Percentiles rank a stretch among this genome's conserved stretches.
Evolutionary conservation across 108 stramenopile species (phyloP).

Genomic region (Chaetoceros tenuissimus): DNA sequence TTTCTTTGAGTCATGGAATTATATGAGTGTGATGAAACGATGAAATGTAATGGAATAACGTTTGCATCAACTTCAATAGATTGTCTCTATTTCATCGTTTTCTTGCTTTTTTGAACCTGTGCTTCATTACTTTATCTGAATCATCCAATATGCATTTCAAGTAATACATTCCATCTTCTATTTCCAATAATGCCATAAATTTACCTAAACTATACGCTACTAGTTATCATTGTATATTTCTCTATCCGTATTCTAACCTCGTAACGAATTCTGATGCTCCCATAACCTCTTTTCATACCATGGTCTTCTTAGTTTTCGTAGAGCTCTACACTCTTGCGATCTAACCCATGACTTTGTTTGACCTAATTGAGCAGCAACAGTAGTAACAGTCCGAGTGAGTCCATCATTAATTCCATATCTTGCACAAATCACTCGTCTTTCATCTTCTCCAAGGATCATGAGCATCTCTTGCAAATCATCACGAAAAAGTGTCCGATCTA

Average conservation of each 20-base stretch:
- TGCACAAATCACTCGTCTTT: constrained; percentile 55
- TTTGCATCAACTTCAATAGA: too few relatives aligned
- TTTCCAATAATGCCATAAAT: too few relatives aligned
- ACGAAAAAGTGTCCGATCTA: constrained; percentile 67
- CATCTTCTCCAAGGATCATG: constrained; percentile 62
- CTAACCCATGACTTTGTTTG: constrained; percentile 80
- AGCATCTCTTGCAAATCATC: constrained; percentile 80
- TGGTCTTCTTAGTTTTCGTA: constrained; percentile 76
- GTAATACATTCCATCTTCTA: too few relatives aligned
- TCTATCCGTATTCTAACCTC: constrained; percentile 15
- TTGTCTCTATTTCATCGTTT: too few relatives aligned
- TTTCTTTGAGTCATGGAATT: too few relatives aligned
- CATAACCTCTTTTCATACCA: constrained; percentile 87
- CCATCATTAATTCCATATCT: constrained; percentile 84
- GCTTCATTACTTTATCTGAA: too few relatives aligned
- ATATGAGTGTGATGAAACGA: too few relatives aligned
- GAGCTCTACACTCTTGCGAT: constrained; percentile 79
- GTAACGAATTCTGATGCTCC: constrained; percentile 71
- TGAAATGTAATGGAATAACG: too few relatives aligned
- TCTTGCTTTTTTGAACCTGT: too few relatives aligned
- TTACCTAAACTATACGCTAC: too few relatives aligned
- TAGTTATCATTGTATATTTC: too few relatives aligned
- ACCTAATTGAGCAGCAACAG: constrained; percentile 70
- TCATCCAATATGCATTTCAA: too few relatives aligned
- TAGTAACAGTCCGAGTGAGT: constrained; percentile 74